phyloP scores from a whole-genome alignment of 345 rosid species.

The Eucalyptus erythrocorys region DNA sequence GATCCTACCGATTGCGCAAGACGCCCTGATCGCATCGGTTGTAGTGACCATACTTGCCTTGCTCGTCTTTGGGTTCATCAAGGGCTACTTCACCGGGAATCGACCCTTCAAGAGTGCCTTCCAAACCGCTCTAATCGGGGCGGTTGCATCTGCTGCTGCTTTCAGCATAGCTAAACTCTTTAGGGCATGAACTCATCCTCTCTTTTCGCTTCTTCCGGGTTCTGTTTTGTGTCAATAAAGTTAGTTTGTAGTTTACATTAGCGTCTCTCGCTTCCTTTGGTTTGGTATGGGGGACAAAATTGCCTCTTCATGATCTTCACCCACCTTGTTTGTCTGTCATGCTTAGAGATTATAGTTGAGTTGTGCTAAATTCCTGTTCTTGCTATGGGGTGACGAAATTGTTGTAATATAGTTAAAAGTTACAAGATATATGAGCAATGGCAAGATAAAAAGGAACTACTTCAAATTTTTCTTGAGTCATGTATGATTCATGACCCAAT shows the following conservation, averaged over 20 bases:
- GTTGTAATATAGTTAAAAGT: background rate
- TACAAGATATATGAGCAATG: background rate
- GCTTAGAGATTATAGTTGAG: background rate
- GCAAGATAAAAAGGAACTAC: background rate
- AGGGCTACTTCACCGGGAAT: conserved; percentile 72
- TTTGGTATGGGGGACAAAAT: background rate
- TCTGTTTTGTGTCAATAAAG: background rate
- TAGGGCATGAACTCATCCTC: background rate
- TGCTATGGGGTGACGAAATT: background rate
- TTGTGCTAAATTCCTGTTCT: background rate
- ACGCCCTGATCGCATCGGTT: conserved; percentile 67
- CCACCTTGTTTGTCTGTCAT: background rate
- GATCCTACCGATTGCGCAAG: conserved; percentile 53
- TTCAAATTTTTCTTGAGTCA: background rate
- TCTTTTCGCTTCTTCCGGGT: background rate
- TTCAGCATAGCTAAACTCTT: conserved; percentile 68
- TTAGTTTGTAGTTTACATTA: background rate
- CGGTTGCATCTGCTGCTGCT: conserved; percentile 84
- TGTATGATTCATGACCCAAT: background rate
- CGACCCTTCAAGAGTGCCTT: conserved; percentile 59
- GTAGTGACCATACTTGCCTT: conserved; percentile 54
- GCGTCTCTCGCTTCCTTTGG: background rate
- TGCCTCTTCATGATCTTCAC: background rate
- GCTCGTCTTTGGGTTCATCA: conserved; percentile 66
- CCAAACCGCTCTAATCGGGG: conserved; percentile 72